These are phyloP conservation scores for Fusarium continuum DNA, from an alignment of 2,329 filamentous ascomycete genomes.

Conservation along the genomic window DNA sequence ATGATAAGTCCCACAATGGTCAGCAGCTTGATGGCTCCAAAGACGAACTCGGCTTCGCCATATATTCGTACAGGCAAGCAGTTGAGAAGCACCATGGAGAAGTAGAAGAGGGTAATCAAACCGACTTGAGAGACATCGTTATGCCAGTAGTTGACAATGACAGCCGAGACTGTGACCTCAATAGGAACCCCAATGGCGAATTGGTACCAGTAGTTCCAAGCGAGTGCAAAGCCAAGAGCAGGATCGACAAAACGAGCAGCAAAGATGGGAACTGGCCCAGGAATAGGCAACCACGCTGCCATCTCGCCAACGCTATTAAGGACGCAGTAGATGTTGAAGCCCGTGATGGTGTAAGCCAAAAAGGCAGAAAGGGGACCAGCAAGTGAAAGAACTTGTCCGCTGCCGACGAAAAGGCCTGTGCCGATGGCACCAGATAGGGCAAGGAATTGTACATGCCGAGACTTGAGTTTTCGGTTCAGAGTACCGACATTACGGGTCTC, in stretches of 20 bases:
- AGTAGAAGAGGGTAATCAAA: conserved; percentile 14
- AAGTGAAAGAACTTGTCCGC: conserved; percentile 13
- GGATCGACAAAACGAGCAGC: conserved; percentile 62
- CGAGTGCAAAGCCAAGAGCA: conserved; percentile 54
- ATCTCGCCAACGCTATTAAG: conserved; percentile 50
- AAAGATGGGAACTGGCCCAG: conserved; percentile 3
- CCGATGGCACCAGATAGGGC: conserved; percentile 48
- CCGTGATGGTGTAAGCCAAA: conserved; percentile 21
- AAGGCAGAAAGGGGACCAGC: conserved; percentile 21
- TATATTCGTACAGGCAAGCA: conserved; percentile 22
- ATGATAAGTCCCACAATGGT: conserved; percentile 67
- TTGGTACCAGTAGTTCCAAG: conserved; percentile 71
- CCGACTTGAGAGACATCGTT: conserved; percentile 38
- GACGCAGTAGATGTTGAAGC: conserved; percentile 18
- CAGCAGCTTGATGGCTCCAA: conserved; percentile 67
- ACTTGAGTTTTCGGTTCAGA: conserved; percentile 52
- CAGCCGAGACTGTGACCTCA: conserved; percentile 66
- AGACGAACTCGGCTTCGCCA: conserved; percentile 70
- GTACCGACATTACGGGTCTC: conserved; percentile 26
- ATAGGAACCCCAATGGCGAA: conserved; percentile 67
- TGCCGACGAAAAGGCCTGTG: conserved; percentile 27
- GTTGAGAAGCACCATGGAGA: conserved; percentile 22
- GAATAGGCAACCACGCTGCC: conserved; percentile 6
- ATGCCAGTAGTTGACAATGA: conserved; percentile 70
- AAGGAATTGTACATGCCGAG: conserved; percentile 68